phyloP scores from a whole-genome alignment of 768 basidiomycete genomes.

The Russula vinacea region DNA sequence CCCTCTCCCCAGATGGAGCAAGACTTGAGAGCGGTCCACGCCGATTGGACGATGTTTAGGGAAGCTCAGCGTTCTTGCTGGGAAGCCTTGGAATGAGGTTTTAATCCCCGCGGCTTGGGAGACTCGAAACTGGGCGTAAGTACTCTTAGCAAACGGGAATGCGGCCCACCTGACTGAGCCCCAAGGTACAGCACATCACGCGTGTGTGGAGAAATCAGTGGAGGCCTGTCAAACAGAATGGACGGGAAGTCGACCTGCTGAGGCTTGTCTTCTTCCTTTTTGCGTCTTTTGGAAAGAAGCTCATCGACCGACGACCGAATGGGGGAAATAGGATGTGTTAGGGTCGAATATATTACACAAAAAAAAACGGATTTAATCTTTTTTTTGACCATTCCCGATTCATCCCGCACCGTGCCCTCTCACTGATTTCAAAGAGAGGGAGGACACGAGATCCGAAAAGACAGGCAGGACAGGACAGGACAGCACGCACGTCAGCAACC shows the following conservation, averaged over 20 bases:
- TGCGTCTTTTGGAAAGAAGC: too few relatives aligned
- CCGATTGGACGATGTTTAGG: slow-evolving; percentile 17
- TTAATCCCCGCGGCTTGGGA: slow-evolving; percentile 16
- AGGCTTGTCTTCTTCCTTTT: too few relatives aligned
- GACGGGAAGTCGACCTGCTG: background rate
- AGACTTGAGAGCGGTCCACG: background rate
- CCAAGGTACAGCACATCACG: background rate
- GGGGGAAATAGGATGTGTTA: background rate
- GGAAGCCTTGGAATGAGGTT: slow-evolving; percentile 19
- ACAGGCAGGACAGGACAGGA: too few relatives aligned
- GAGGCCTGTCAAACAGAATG: background rate
- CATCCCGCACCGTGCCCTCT: background rate
- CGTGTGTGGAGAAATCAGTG: background rate
- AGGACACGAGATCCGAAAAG: background rate
- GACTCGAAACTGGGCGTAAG: background rate
- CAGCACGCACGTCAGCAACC: background rate
- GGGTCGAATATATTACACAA: too few relatives aligned
- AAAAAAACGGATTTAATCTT: too few relatives aligned
- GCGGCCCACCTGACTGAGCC: too few relatives aligned
- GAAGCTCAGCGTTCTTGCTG: slow-evolving; percentile 19
- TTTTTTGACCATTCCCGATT: slow-evolving; percentile 1
- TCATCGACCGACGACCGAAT: background rate
- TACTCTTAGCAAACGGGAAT: background rate
- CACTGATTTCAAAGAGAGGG: background rate
- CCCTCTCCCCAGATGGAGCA: background rate